Base-by-base conservation (phyloP, 2,329 filamentous ascomycete genomes). In the Aureobasidium lini region DNA sequence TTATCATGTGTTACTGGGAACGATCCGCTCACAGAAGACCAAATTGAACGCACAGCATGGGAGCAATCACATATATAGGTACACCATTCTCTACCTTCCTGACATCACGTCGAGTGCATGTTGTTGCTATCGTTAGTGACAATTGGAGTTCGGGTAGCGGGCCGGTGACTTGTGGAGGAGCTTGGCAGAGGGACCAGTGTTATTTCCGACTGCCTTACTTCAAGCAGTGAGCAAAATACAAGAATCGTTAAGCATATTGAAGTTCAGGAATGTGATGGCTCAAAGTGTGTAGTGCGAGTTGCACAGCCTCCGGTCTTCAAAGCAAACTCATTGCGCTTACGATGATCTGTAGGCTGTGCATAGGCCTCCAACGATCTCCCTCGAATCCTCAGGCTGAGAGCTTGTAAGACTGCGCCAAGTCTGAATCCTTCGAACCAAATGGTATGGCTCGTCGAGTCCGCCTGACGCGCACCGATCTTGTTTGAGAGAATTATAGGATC, bases 381-480 rank as follows among this genome's bases (percentile, higher is more conserved):
- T 40, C 48, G 23, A 23, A 39, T 31, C 34, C 34, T 40, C n/a
- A 16, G 34, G 36, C 36, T 29, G 29, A 40, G 50, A 34, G 28
- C 28, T n/a, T 7, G 15, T 6, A 11, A 18, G 15, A 15, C 32
- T 36, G 32, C n/a, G 52, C 52, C 52, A 56, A 56, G 52, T 11
- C 39, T 44, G 40, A 37, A 56, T 56, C 40, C 52, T 56, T 56
- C 50, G 50, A 54, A 54, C 50, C 29, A 43, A 16, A 28, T 29
- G 8, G 48, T 16, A 31, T 40, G 37, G 39, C 29, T 42, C 29
- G 23, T 42, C 37, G 16, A 31, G 23, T 44, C 39, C 13, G 15
- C 6, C 28, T 13, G 23, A 42, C 28, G n/a, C 29, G 4, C 28
- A 16, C 23, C 15, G 23, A 18, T 32, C 44, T 32, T 23, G 39